Evolutionary conservation across 129 eudicot species (phyloP).

Genomic region (Arctium lappa): DNA sequence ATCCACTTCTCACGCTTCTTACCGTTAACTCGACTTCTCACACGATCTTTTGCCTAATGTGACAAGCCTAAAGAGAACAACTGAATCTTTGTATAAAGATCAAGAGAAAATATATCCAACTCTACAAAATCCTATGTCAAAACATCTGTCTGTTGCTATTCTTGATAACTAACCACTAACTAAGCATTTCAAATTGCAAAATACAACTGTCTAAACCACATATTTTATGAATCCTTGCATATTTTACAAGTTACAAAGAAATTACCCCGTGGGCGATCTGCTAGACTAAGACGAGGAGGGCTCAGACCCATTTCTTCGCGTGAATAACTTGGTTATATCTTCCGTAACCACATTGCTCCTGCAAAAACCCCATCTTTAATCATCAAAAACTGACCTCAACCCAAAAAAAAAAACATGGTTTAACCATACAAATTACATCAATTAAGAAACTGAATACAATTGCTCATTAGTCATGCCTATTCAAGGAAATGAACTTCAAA

Average conservation of each 20-base stretch:
- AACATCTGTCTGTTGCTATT: conserved; percentile 1
- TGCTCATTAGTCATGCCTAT: not conserved
- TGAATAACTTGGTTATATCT: conserved; percentile 87
- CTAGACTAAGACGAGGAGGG: conserved; percentile 24
- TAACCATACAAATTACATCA: not conserved
- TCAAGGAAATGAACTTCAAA: not conserved
- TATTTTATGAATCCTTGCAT: conserved; percentile 6
- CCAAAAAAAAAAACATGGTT: not conserved
- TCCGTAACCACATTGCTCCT: conserved; percentile 97
- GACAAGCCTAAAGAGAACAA: not conserved
- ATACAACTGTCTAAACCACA: not conserved
- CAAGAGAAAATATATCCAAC: not conserved
- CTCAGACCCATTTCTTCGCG: conserved; percentile 36
- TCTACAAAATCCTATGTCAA: not conserved
- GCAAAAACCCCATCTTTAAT: conserved; percentile 26
- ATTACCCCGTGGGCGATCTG: not conserved
- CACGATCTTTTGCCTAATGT: not conserved
- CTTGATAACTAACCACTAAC: conserved; percentile 7
- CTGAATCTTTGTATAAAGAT: not conserved
- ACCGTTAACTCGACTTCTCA: too few relatives aligned
- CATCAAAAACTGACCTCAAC: not conserved
- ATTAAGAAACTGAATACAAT: not conserved
- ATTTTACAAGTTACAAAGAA: conserved; percentile 15
- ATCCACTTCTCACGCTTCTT: too few relatives aligned
- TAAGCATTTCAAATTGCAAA: conserved; percentile 6